A percentile compares a stretch with the other conserved stretches of the same genome.
Evolutionary conservation across 176 grass and related monocot species (phyloP).

Genomic region (Elaeis guineensis): DNA sequence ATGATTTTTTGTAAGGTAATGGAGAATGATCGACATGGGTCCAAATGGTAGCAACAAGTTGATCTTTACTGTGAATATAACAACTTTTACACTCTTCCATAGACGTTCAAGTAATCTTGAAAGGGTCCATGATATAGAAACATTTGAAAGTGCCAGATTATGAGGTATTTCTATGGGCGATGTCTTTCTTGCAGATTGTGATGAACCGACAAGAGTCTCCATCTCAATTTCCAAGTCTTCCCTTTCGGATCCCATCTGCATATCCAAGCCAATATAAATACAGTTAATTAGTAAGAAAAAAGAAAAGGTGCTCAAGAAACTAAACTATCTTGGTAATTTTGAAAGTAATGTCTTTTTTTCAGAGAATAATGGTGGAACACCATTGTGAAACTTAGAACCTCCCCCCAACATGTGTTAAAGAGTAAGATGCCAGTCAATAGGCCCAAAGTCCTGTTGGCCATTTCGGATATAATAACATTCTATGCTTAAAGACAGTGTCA

Average conservation of each 20-base stretch:
- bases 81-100: slow-evolving; percentile 31
- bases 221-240: slow-evolving; percentile 5
- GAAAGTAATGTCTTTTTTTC: too few species aligned
- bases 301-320: too few species aligned
- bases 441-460: too few species aligned
- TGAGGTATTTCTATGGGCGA: not conserved
- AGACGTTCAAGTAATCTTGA: not conserved
- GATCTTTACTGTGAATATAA: slow-evolving; percentile 57
- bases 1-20: slow-evolving; percentile 54
- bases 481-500: too few species aligned
- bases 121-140: not conserved
- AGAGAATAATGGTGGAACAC: too few species aligned
- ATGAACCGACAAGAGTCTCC: slow-evolving; percentile 5
- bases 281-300: too few species aligned
- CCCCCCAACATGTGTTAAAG: too few species aligned
- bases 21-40: slow-evolving; percentile 37
- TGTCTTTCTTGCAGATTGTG: slow-evolving; percentile 2
- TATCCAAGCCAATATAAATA: not conserved
- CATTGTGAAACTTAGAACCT: too few species aligned
- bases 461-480: too few species aligned
- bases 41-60: slow-evolving; percentile 52
- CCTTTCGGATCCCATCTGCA: slow-evolving; percentile 11
- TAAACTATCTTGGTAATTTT: too few species aligned
- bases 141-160: not conserved
- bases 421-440: too few species aligned